Base-by-base conservation (phyloP, 345 rosid species). In the Eucalyptus coolabah region DNA sequence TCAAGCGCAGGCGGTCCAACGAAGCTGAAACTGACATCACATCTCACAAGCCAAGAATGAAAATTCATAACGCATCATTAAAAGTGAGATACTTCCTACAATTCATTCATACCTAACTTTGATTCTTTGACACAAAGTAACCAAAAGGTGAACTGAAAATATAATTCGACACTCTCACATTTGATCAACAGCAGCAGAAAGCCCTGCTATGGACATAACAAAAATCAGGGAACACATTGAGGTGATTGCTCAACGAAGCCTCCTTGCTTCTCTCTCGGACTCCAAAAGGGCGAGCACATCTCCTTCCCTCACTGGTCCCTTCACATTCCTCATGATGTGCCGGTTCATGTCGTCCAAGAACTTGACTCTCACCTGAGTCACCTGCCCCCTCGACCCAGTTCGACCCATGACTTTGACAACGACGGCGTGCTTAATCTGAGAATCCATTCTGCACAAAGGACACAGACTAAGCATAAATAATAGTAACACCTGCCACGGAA, bases 331-430 rank as follows among this genome's bases (percentile, higher is more conserved):
- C 97, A 95, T 97, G 91, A 97, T 95, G 89, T 90, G 94, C 3
- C 97, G 94, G 90, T 94, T 93, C 89, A 90, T 94, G 86, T 94
- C 94, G 56, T 94, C 96, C 54, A 93, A 85, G 86, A 96, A 96
- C 95, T 95, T 96, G n/a, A 96, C 98, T 89, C 99, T 91, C 47
- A 96, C 99, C 89, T 96, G 97, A 86, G 99, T 96, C 87, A 96
- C 99, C 90, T 96, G 98, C 44, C 98, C 99, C 87, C 99, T 94
- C 2, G 98, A 96, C 28, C 99, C 99, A 3, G 99, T 96, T 77
- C 99, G 90, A 18, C 99, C 99, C 97, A 96, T 94, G 14, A 96
- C 96, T 89, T 96, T 96, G 56, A 96, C 95, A 86, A 96, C 98
- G 82, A 96, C 93, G 7, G 97, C 98, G 4, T 96, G 98, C 95